Evolutionary conservation across 495 filamentous ascomycete genomes (phyloP), one percentile per base, ranked within the genome.

Genomic region (Aeminium ludgeri): DNA sequence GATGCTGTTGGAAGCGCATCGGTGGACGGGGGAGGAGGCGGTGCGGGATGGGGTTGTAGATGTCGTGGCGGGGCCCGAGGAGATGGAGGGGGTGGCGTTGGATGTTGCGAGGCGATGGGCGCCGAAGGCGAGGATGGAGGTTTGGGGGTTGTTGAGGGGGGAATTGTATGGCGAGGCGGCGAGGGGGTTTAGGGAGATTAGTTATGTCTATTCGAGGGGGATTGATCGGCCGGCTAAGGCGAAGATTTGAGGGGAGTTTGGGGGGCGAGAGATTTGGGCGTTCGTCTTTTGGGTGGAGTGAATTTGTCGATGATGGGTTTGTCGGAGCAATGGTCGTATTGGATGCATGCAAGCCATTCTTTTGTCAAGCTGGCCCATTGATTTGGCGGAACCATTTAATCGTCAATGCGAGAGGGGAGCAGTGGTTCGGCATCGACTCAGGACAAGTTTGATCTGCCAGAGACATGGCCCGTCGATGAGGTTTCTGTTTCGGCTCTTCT

Each of bases 151-250:
- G 30, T 45, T 69, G 40, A 57, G 67, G 13, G 59, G 56, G n/a
- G 67, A 70, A 51, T 52, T 70, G 8, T 66, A 59, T 56, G 66
- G 67, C 2, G 64, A 70, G 20, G 66, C 66, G 27, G 59, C 56
- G 34, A 53, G 59, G 50, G 59, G 58, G 34, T 64, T 70, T 31
- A 59, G 63, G 47, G 40, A 53, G 23, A 68, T 70, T 34, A 67
- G 64, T 44, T 69, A 68, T 60, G 63, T 69, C 11, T 65, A 70
- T 57, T 50, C 60, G 19, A 57, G 56, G 42, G 20, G 39, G 31
- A 47, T 51, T n/a, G 52, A 41, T 20, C 20, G 34, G 16, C 52
- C 54, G 1, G 55, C 58, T 8, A 60, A 60, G 41, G 54, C 58
- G 19, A 60, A 55, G 48, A 59, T 60, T 13, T 59, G 34, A 51